Conservation (phyloP, 2,329 filamentous ascomycete species). For the Aspergillus sp. region DNA sequence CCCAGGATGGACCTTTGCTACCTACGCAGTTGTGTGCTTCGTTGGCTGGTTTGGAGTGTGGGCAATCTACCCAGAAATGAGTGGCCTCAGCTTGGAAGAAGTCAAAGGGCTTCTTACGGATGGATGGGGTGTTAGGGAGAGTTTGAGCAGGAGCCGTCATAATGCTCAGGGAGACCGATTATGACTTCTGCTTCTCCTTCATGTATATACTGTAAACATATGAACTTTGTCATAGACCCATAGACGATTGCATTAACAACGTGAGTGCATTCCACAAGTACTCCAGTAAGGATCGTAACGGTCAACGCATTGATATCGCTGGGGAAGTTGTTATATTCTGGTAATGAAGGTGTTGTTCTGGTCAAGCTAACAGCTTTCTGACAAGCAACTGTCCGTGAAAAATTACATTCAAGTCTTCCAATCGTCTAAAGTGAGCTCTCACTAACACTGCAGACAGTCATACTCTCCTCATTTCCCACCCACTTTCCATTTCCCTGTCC, state of each 20-base stretch:
- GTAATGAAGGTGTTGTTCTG: too few relatives aligned
- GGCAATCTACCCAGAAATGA: slow-evolving; percentile 81
- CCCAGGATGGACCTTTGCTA: slow-evolving; percentile 72
- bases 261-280: too few relatives aligned
- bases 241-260: too few relatives aligned
- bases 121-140: slow-evolving; percentile 67
- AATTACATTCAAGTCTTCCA: too few relatives aligned
- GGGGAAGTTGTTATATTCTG: too few relatives aligned
- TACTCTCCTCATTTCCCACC: neutral
- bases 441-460: too few relatives aligned
- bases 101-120: slow-evolving; percentile 67
- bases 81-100: slow-evolving; percentile 76
- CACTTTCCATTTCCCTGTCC: neutral
- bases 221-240: neutral
- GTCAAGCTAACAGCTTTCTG: too few relatives aligned
- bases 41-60: slow-evolving; percentile 67
- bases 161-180: neutral
- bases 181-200: neutral
- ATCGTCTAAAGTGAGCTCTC: too few relatives aligned
- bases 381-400: too few relatives aligned
- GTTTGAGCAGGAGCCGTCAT: slow-evolving; percentile 23
- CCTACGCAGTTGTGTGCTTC: slow-evolving; percentile 71
- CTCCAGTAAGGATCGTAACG: too few relatives aligned
- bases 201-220: neutral
- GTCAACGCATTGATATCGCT: too few relatives aligned